These are phyloP conservation scores for Pisolithus marmoratus DNA, from an alignment of 768 basidiomycete species.

Conservation along the genomic window DNA sequence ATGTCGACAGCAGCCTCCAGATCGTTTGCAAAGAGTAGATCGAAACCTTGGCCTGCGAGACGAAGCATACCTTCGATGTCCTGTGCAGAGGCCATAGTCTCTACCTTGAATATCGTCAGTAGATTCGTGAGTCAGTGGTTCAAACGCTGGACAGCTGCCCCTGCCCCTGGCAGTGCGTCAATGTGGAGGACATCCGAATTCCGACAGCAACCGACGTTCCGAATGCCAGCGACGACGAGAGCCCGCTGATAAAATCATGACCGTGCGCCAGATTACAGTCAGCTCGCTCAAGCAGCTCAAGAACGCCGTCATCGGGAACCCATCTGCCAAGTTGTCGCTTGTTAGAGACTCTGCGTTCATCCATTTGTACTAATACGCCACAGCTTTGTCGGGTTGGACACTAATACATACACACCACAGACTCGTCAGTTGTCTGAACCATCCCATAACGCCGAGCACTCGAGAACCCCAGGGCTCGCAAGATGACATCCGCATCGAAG, in stretches of 20 bases:
- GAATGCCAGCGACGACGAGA: neutral
- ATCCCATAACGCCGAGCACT: constrained; percentile 23
- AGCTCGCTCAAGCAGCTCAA: constrained; percentile 57
- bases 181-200: too few species aligned
- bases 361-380: constrained; percentile 36
- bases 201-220: neutral
- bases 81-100: constrained; percentile 1
- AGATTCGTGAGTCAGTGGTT: too few species aligned
- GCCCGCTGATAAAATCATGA: constrained; percentile 11
- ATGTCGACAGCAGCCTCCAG: constrained; percentile 46
- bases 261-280: constrained; percentile 25
- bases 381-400: neutral
- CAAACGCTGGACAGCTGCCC: too few species aligned
- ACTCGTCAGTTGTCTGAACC: constrained; percentile 56
- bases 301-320: constrained; percentile 77
- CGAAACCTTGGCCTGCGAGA: constrained; percentile 49
- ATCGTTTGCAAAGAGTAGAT: constrained; percentile 65
- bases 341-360: constrained; percentile 54
- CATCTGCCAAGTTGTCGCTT: constrained; percentile 57
- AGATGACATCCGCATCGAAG: constrained; percentile 60
- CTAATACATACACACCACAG: constrained; percentile 31
- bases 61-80: constrained; percentile 29
- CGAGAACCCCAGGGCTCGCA: constrained; percentile 33
- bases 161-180: too few species aligned
- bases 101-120: too few species aligned